Evolutionary conservation across 495 filamentous ascomycete genomes (phyloP), one percentile per base, ranked within the genome.

Genomic region (Penicillium bovifimosum): DNA sequence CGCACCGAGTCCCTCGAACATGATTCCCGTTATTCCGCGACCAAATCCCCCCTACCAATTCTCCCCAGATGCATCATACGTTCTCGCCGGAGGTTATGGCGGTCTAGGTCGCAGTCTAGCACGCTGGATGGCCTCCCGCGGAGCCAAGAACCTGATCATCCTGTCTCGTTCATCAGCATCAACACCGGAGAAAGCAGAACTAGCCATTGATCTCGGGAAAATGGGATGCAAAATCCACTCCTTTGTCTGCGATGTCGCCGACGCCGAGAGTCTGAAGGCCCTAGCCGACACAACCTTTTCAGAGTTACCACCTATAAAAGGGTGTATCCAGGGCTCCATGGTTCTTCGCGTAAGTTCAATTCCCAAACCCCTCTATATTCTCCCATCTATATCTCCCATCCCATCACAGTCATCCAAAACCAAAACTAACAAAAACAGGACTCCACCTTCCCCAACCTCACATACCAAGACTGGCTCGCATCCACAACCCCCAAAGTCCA

Each of bases 281-380:
- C 46, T 62, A n/a, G 32, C 61, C 17, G 29, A n/a, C 11, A 17
- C 51, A 9, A 52, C 39, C 13, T 46, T 50, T 26, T 6, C 31
- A 0, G 10, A 38, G n/a, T 16, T 65, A 36, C 66, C 68, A 9
- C 66, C 65, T 0, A 66, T 76, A 28, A 64, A 60, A 38, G 74
- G 74, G 20, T 55, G 66, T 16, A 68, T 76, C 9, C 70, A 74
- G 53, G 64, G 63, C 2, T 69, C 73, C 0, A 75, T 77, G 74
- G 64, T 68, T 0, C 42, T 75, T 5, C 51, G 46, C 7, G 66
- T 70, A 56, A 59, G 64, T 50, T 39, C 34, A 20, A 24, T 0
- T 1, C 1, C 24, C n/a, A n/a, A n/a, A n/a, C 13, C 16, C 20
- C 20, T 24, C 20, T 24, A 2, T 24, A 24, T 24, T 4, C 20